Base-by-base conservation (phyloP, 305 asterid genomes). In the Nicotiana rustica region DNA sequence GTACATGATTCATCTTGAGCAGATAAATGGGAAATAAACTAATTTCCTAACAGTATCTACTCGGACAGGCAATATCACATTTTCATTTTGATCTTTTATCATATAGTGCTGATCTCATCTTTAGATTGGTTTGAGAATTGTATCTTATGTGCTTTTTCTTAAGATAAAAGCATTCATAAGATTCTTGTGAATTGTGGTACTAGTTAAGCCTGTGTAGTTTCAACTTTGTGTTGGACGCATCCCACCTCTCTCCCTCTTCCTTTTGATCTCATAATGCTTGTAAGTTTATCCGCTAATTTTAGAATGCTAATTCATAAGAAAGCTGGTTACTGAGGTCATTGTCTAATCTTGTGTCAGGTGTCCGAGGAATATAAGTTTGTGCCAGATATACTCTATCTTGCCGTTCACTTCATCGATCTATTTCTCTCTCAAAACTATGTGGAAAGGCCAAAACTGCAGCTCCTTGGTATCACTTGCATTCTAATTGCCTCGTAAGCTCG, bases 391-490 rank as follows among this genome's bases (percentile, higher is more conserved):
- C 86, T 95, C 84, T 90, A 88, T 79, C 87, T 93, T 62, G 84
- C 98, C 5, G 92, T 93, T 19, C 87, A 91, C 89, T 90, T 87
- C 41, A 87, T 93, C 10, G 97, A 93, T 86, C 92, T 91, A 5
- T 95, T 88, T 89, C 98, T 95, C 69, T 95, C 97, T n/a, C 88
- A 89, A 67, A 88, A 91, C 82, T 70, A 83, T 35, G 88, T 95
- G 91, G 93, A 89, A 67, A 85, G 95, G 79, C 92, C 92, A 81
- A 85, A 88, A 68, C 87, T 95, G 85, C 97, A 92, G 49, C 85
- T 93, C 85, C 97, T 95, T 56, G 98, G 97, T 19, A 93, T 93
- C 36, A 89, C 97, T 84, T 91, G 97, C 86, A 84, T 93, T 95
- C 90, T 92, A 90, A 89, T 95, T 84, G 98, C 99, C 68, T 89